Evolutionary conservation across 2,329 filamentous ascomycete genomes (phyloP), one percentile per base, ranked within the genome.

Genomic region (Phyllosticta citribraziliensis): DNA sequence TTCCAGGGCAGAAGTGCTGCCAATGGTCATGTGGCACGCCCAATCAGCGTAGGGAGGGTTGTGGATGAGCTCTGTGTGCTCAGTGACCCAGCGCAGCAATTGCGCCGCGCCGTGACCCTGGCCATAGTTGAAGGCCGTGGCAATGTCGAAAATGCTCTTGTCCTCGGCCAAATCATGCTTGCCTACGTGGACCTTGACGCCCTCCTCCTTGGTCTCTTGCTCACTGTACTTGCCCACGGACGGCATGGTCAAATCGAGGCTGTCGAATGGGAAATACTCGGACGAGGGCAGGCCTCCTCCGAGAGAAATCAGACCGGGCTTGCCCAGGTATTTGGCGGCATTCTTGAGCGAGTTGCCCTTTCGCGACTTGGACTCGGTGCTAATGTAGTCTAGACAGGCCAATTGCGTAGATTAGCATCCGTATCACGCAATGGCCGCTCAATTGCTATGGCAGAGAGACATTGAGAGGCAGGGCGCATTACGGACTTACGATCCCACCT

Each of bases 1-100:
- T 69, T 97, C 94, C 66, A 96, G 82, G 0, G 89, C 87, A 24
- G 85, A 90, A 0, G 94, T 97, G 74, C 87, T 94, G 58, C 93
- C 94, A 51, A 93, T 83, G 2, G 87, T 92, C 77, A 97, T 81
- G 60, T 86, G 87, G 68, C 89, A 89, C 65, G 84, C 81, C 94
- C 94, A 99, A 76, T 99, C 92, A 19, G 86, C 82, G 72, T 97
- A 97, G 0, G 89, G 90, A 17, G 93, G 92, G 64, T 84, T 81
- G 74, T 91, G 89, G 17, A 96, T 85, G 61, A 97, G 84, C 76
- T 99, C 93, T 0, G 92, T 96, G 75, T 97, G 94, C 78, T 99
- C 94, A 0, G 92, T 95, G 57, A 97, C 81, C 77, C 89, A 97
- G 63, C 94, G 86, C 64, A 97, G 78, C 73, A 99, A 80, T 76